Base-by-base conservation (phyloP, 1,284 basidiomycete species). In the Malassezia pachydermatis region DNA sequence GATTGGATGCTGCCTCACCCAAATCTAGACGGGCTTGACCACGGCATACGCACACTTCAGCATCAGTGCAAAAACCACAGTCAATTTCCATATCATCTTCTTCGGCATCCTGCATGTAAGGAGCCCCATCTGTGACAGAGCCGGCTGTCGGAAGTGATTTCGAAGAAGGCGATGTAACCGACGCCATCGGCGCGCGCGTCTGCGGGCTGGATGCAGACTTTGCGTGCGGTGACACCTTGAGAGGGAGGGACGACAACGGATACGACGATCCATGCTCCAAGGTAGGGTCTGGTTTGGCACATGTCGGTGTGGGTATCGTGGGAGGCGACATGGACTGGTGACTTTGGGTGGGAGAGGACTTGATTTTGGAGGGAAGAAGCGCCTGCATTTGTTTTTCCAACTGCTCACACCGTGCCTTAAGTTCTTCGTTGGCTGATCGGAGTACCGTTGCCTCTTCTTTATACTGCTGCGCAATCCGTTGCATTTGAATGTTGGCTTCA, bases 1-100 rank as follows among this genome's bases (percentile, higher is more conserved):
- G n/a, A n/a, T n/a, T n/a, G n/a, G n/a, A n/a, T 4, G 17, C 38
- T 20, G 41, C 41, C n/a, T 54, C 52, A 9, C 41, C 53, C 8
- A 45, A 20, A 10, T 46, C 24, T 5, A 55, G 30, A 19, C 23
- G 22, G 2, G 53, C 53, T 34, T 51, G 35, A 24, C 51, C 64
- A 4, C 60, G 51, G 35, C 64, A 67, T 3, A 63, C 62, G 29
- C 64, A 67, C 4, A 59, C 57, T 0, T 45, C 51, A 6, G 51
- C 57, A 38, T 65, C 64, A 8, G 60, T 58, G 45, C 64, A 67
- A 41, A 67, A 67, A 3, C 63, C 63, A 29, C 64, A 67, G 20
- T 63, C 64, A 5, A 59, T 48, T 7, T 55, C 59, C 17, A 62
- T 41, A 8, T 40, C 41, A 16, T 43, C 43, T 0, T 35, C 30